Conservation (phyloP, 2,329 filamentous ascomycete genomes). For the Colletotrichum eleusines region DNA sequence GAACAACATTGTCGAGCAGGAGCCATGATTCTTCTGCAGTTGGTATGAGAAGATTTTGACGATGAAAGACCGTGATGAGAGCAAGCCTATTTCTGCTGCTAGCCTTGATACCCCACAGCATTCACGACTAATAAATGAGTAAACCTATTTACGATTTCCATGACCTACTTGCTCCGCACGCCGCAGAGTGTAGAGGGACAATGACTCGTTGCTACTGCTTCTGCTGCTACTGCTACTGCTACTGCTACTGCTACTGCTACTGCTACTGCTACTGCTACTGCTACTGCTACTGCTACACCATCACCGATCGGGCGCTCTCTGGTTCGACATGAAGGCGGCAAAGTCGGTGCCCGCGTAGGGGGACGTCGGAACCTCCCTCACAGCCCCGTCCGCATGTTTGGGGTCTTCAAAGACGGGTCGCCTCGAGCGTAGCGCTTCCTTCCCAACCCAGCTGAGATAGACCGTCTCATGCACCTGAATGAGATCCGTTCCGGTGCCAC, state of each 20-base stretch:
- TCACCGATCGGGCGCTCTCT: slow-evolving; percentile 13
- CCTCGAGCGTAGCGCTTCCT: slow-evolving; percentile 44
- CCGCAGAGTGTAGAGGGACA: background rate
- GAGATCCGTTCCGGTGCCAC: slow-evolving; percentile 44
- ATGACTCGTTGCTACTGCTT: background rate
- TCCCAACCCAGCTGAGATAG: slow-evolving; percentile 51
- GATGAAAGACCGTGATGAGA: slow-evolving; percentile 5
- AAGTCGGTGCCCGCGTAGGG: slow-evolving; percentile 39
- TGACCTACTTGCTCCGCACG: background rate
- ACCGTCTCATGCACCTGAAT: slow-evolving; percentile 54
- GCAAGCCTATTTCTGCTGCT: slow-evolving; percentile 5
- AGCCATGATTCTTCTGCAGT: slow-evolving; percentile 48
- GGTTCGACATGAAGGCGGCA: slow-evolving; percentile 28
- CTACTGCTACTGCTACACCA: background rate
- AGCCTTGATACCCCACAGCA: slow-evolving; percentile 29
- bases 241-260: background rate
- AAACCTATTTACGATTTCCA: slow-evolving; percentile 1
- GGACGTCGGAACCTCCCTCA: slow-evolving; percentile 20
- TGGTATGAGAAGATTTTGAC: slow-evolving; percentile 2
- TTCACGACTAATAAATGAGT: slow-evolving; percentile 35
- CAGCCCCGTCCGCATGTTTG: slow-evolving; percentile 18
- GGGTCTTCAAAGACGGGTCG: slow-evolving; percentile 26
- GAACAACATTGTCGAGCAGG: slow-evolving; percentile 55
- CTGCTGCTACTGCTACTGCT: no score
- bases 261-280: background rate